Evolutionary conservation across 106 monocot species (phyloP).

Genomic region (Acorus gramineus): DNA sequence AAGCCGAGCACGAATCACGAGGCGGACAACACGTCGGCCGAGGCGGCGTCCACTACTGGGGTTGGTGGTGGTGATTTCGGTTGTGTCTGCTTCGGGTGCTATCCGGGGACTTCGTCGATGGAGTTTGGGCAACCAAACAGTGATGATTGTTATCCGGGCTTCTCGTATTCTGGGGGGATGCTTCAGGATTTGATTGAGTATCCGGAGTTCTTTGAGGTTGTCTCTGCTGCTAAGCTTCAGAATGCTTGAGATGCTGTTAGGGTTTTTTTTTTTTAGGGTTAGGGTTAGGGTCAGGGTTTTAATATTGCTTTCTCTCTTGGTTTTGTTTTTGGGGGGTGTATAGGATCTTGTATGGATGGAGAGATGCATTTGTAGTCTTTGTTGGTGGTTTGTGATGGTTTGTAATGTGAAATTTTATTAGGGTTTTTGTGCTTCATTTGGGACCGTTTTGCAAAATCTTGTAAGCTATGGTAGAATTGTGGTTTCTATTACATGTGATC

Average conservation of each 20-base stretch:
- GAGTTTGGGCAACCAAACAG: not conserved
- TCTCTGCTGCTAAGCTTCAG: conserved; percentile 17
- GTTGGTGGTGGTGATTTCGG: not conserved
- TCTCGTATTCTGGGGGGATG: conserved; percentile 42
- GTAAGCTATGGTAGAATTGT: too few relatives aligned
- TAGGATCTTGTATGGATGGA: too few relatives aligned
- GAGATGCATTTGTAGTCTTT: too few relatives aligned
- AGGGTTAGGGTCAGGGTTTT: too few relatives aligned
- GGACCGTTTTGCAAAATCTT: too few relatives aligned
- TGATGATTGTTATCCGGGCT: not conserved
- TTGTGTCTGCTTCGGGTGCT: not conserved
- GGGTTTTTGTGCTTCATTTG: too few relatives aligned
- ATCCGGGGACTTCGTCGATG: not conserved
- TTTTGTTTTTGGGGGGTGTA: too few relatives aligned
- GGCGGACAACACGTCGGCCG: not conserved
- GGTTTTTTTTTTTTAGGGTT: not conserved
- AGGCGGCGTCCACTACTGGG: not conserved
- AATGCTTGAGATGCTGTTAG: conserved; percentile 1
- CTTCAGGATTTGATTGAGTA: conserved; percentile 55
- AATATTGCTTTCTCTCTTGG: not conserved
- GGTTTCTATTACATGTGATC: too few relatives aligned
- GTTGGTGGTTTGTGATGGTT: too few relatives aligned
- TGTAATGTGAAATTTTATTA: too few relatives aligned
- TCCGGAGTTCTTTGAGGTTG: conserved; percentile 44
- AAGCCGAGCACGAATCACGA: not conserved